Base-by-base conservation (phyloP, 768 basidiomycete species). In the Lentinula lateritia region DNA sequence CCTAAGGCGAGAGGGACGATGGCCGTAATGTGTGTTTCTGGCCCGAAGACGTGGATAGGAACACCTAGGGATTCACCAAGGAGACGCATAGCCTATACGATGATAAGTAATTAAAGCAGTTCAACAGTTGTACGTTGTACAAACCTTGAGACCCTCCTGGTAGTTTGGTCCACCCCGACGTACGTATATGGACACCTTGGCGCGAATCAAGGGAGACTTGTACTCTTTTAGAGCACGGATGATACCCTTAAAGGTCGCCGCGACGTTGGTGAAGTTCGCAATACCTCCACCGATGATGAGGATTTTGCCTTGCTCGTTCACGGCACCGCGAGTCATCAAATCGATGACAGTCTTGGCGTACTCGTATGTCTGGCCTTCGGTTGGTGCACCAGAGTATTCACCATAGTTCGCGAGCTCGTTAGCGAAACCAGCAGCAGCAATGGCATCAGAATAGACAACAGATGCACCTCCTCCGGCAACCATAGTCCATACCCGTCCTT, bases 281-380 rank as follows among this genome's bases (percentile, higher is more conserved):
- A 97, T 97, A 79, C 96, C 96, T 77, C 97, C 97, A 76, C 96
- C 97, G 66, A 99, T 97, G 83, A 99, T 97, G 76, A 98, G 90
- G 73, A 98, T 87, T 79, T 99, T 99, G 81, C 97, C 97, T 55
- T 97, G 80, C 56, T 88, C 80, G 68, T 85, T 80, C 57, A 88
- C 80, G 67, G 85, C 76, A 52, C 95, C 95, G 62, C 96, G 94
- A 48, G 93, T 98, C 74, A 98, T 93, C 63, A 99, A 79, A 74
- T 98, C 95, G 71, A 98, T 79, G 74, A 98, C 95, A 32, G 97
- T 98, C 83, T 98, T 98, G 63, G 97, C 96, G 70, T 99, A 98
- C 75, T 99, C 97, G 75, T 97, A 98, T 0, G 96, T 99, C 78
- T 99, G 97, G 45, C 93, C 94, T 76, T 98, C 93, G 6, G 93